Conservation (phyloP, 2,329 filamentous ascomycete species). For the Metarhizium sp. region DNA sequence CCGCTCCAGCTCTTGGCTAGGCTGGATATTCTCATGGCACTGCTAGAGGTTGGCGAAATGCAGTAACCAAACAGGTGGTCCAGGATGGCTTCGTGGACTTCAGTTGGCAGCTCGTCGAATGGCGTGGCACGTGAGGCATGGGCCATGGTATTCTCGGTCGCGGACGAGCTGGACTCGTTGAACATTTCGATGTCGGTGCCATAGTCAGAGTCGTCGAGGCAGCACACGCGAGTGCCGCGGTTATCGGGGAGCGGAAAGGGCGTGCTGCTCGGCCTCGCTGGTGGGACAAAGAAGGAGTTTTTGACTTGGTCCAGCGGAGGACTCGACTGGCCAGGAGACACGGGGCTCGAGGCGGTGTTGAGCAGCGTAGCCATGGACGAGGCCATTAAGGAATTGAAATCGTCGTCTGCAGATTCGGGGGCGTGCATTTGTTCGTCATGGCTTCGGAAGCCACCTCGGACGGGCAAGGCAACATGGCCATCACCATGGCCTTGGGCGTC, state of each 20-base stretch:
- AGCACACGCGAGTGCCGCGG: conserved; percentile 23
- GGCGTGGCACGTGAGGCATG: conserved; percentile 19
- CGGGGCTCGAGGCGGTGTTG: conserved; percentile 41
- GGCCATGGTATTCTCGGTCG: conserved; percentile 10
- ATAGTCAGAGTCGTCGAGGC: conserved; percentile 15
- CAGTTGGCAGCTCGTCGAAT: conserved; percentile 49
- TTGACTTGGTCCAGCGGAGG: conserved; percentile 40
- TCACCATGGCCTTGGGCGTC: conserved; percentile 1
- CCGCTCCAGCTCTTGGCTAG: conserved; percentile 53
- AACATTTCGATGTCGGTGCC: conserved; percentile 8
- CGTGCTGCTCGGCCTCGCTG: conserved; percentile 46
- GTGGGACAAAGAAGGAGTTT: conserved; percentile 24
- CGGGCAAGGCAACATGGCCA: conserved; percentile 1
- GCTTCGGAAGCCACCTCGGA: conserved; percentile 6
- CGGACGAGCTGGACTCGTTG: conserved; percentile 7
- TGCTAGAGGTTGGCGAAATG: conserved; percentile 49
- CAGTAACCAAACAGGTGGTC: conserved; percentile 63
- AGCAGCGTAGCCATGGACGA: conserved; percentile 25
- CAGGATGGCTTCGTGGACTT: conserved; percentile 64
- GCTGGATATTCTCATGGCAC: conserved; percentile 42
- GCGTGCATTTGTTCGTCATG: conserved; percentile 4
- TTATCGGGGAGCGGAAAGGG: conserved; percentile 48
- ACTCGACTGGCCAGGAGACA: conserved; percentile 43
- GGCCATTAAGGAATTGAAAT: conserved; percentile 27
- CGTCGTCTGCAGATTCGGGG: conserved; percentile 15